phyloP scores from a whole-genome alignment of 164 flowering plant genomes.

The Vitis amurensis region DNA sequence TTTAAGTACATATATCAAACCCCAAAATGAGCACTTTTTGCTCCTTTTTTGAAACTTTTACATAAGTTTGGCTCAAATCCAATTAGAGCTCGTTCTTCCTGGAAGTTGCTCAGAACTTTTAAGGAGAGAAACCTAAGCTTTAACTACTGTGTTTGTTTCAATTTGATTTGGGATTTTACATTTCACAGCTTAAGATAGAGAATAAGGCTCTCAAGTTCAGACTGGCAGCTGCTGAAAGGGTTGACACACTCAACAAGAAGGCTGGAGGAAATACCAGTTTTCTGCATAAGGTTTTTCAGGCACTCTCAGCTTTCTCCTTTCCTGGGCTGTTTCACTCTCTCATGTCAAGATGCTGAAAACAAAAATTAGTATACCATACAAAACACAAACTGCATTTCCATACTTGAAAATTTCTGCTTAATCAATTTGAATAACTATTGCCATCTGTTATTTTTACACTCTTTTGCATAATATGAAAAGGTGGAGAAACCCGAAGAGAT shows the following conservation, averaged over 20 bases:
- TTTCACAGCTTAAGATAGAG: slow-evolving; percentile 52
- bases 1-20: background rate
- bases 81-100: background rate
- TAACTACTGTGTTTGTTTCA: background rate
- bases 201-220: slow-evolving; percentile 40
- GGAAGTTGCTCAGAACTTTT: background rate
- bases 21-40: background rate
- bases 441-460: no score
- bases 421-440: no score
- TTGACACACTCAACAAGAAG: background rate
- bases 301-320: background rate
- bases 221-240: slow-evolving; percentile 44
- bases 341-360: background rate
- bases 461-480: no score
- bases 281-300: slow-evolving; percentile 1
- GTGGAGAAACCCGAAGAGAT: no score
- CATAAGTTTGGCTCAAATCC: background rate
- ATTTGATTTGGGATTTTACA: background rate
- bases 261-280: background rate
- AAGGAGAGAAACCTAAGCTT: background rate
- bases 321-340: slow-evolving; percentile 1
- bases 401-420: no score
- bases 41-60: background rate
- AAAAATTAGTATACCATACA: no score
- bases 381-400: no score